Evolutionary conservation across 2,329 filamentous ascomycete genomes (phyloP), one percentile per base, ranked within the genome.

Genomic region (Aureobasidium pullulans): DNA sequence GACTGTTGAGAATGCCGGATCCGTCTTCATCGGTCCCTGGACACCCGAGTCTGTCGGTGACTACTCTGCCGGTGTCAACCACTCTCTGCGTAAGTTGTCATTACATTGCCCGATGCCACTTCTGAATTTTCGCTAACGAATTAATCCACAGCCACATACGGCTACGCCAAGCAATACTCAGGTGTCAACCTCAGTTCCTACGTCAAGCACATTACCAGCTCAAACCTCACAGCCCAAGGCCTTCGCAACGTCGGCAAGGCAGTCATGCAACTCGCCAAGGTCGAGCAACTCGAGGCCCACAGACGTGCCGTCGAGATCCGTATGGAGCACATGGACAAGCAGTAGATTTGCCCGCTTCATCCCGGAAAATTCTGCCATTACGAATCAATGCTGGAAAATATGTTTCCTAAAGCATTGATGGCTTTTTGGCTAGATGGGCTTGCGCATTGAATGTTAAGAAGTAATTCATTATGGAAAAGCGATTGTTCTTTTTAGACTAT

Each of bases 1-100:
- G 37, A 76, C 87, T 71, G 91, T 99, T 28, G 83, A 91, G 76
- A 96, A 99, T 67, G 94, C 94, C 2, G 94, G 94, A 16, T 96
- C 90, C 71, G 92, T 99, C 6, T 99, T 99, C 71, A 86, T 97
- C 64, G 94, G 94, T 9, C 81, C 88, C 64, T 99, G 94, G 94
- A 97, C 94, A 0, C 94, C 94, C 6, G 94, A 99, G 76, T 96
- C 90, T 72, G 94, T 99, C 3, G 94, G 94, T 47, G 94, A 99
- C 73, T 99, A 99, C 77, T 96, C 91, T 64, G 94, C 94, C 57
- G 94, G 94, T 69, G 94, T 99, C 43, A 99, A 99, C 74, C 94
- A 99, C 79, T 95, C 90, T 61, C 78, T 99, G 65, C 94, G 91
- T 96, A 87, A 84, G 90, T 87, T 58, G 29, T 9, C n/a, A 86